Base-by-base conservation (phyloP, 2,329 filamentous ascomycete genomes). In the Penicillium sp. region DNA sequence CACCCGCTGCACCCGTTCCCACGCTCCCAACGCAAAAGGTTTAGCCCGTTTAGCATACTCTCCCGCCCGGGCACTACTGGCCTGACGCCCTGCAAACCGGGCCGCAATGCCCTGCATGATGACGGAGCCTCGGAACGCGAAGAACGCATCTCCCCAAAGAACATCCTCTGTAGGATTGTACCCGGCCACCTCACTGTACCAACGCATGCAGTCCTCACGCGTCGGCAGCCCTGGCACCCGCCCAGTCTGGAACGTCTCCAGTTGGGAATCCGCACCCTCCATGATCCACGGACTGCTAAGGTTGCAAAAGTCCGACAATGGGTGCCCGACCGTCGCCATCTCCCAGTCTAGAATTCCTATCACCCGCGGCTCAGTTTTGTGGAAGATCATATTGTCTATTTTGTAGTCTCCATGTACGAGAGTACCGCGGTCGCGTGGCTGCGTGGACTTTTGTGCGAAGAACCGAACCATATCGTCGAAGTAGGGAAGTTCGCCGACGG, bases 291-390 rank as follows among this genome's bases (percentile, higher is more conserved):
- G 73, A 50, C 76, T 72, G 53, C 74, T 79, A 65, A 98, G 81
- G 76, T 98, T 98, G 74, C 88, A 87, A 42, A 98, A 80, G 72
- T 99, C 95, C 6, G 90, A 93, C 22, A 98, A 84, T 1, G 95
- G 95, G 74, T 99, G 93, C n/a, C 95, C 95, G 54, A 97, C 88
- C 0, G 95, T 98, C 35, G 91, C 92, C 91, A 99, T 96, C 79
- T 98, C 95, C 93, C 93, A 98, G 78, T 99, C 95, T 6, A 98
- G 78, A 54, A 98, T 92, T 4, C 93, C 95, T 75, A 98, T 93
- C 13, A 98, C 93, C 52, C 87, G 82, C 6, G 93, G 87, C 73
- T 93, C 89, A 0, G 90, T 93, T 77, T 90, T 90, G 79, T 97
- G 91, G 74, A 96, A 99, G 42, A 95, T 87, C 63, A 93, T 74